Evolutionary conservation across 352 stramenopile genomes (phyloP), one percentile per base, ranked within the genome.

Genomic region (Phytopythium delawarense): DNA sequence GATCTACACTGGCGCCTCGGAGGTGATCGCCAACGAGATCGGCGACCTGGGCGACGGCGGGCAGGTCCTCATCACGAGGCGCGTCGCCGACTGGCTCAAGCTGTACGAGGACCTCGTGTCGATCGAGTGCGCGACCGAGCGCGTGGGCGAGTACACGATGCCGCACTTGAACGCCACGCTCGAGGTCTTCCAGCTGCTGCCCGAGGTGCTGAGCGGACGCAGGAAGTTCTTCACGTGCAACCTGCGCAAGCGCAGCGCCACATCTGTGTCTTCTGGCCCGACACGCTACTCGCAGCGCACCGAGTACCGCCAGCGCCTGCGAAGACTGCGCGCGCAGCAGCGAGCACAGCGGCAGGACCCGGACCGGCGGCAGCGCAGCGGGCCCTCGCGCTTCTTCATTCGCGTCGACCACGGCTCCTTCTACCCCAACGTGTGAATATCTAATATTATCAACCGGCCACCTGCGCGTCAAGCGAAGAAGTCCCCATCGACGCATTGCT

Each of bases 11-110:
- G 78, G 78, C 4, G 68, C 75, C n/a, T 75, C 75, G 0, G 73
- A 87, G 59, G 67, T 87, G 18, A 84, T 84, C 30, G 78, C 74
- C 0, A 76, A 79, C 48, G 75, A 85, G 56, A 74, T 88, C 30
- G 76, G 76, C 16, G 78, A 86, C 54, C 63, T 88, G 42, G 78
- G 78, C 5, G 72, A 74, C 45, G 78, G 78, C 16, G 78, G 78
- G 0, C 78, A 88, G 59, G 86, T 88, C 56, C 56, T 88, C 0
- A 64, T 86, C 7, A 88, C 78, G 4, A 75, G 76, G 46, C 72
- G 74, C 1, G 71, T 88, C 20, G 74, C 75, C 11, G 74, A 79
- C 16, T 88, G 74, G 76, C 65, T 86, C 7, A 48, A 70, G 23
- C 69, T 75, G 62, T 78, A 82, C 58, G 71, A 77, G 66, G 76